phyloP scores from a whole-genome alignment of 2,329 filamentous ascomycete species.

The Neonectria punicea region DNA sequence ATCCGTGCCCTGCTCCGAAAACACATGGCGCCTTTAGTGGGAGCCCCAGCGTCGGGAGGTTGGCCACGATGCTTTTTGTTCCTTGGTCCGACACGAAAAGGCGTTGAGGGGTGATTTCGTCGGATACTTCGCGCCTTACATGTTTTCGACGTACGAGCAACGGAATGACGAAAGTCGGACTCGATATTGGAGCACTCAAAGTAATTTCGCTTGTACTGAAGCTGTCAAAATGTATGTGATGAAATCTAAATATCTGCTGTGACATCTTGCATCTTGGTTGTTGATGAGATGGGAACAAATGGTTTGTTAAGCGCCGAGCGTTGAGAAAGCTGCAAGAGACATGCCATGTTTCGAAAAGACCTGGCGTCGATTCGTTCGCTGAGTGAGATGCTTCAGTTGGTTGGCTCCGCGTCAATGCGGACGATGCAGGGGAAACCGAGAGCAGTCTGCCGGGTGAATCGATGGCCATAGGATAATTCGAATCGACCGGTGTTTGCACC shows the following conservation, averaged over 20 bases:
- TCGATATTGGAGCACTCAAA: not conserved
- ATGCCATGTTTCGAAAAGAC: not conserved
- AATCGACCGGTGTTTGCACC: not conserved
- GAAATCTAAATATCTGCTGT: not conserved
- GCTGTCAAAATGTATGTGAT: not conserved
- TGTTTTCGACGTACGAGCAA: not conserved
- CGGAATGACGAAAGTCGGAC: not conserved
- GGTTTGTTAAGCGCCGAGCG: not conserved
- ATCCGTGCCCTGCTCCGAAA: not conserved
- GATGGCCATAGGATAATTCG: not conserved
- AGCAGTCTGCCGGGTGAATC: not conserved
- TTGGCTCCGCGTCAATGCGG: slow-evolving; percentile 13
- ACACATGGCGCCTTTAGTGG: not conserved
- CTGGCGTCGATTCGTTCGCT: not conserved
- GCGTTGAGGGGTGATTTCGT: not conserved
- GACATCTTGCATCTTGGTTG: not conserved
- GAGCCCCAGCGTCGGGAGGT: not conserved
- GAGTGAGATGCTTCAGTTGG: not conserved
- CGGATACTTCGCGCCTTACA: too few species aligned
- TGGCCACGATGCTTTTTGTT: not conserved
- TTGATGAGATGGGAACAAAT: not conserved
- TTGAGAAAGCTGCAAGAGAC: not conserved
- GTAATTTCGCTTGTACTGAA: not conserved
- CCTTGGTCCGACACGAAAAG: not conserved
- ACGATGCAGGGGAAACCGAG: slow-evolving; percentile 10